phyloP scores from a whole-genome alignment of 208 protist species.

The Trypanosoma rangeli region DNA sequence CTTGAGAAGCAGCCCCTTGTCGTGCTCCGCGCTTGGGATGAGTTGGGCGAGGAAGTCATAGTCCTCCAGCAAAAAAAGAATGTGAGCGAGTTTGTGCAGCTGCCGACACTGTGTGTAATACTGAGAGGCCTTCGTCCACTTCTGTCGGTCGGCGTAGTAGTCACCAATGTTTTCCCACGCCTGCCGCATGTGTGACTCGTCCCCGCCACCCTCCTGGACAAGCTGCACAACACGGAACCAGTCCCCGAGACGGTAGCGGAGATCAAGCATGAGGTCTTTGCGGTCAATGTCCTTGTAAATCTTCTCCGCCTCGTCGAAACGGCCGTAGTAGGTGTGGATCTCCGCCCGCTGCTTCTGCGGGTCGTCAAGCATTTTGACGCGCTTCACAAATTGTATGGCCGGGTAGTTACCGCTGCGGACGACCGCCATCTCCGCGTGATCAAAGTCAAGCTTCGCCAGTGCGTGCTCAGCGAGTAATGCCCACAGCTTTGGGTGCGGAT shows the following conservation, averaged over 20 bases:
- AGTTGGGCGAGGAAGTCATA: slow-evolving; percentile 90
- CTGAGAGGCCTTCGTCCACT: slow-evolving; percentile 94
- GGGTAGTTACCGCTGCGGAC: slow-evolving; percentile 95
- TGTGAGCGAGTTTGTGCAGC: slow-evolving; percentile 85
- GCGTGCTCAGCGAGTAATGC: slow-evolving; percentile 93
- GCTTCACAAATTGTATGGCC: slow-evolving; percentile 96
- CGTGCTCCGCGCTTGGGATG: slow-evolving; percentile 84
- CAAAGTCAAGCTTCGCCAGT: slow-evolving; percentile 86
- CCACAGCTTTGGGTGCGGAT: slow-evolving; percentile 91
- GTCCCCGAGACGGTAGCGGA: slow-evolving; percentile 93
- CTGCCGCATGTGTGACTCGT: slow-evolving; percentile 86
- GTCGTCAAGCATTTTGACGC: slow-evolving; percentile 90
- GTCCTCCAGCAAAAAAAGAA: slow-evolving; percentile 94
- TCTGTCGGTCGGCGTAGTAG: slow-evolving; percentile 93
- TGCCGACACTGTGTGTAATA: slow-evolving; percentile 95
- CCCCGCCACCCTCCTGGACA: slow-evolving; percentile 90
- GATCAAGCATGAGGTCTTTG: slow-evolving; percentile 94
- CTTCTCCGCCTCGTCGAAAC: slow-evolving; percentile 96
- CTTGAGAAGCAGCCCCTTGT: slow-evolving; percentile 82
- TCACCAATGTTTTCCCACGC: slow-evolving; percentile 96
- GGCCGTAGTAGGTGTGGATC: slow-evolving; percentile 94
- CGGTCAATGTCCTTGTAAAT: slow-evolving; percentile 96
- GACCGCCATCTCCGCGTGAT: slow-evolving; percentile 92
- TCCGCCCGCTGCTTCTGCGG: slow-evolving; percentile 95
- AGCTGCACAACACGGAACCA: slow-evolving; percentile 95